phyloP scores from a whole-genome alignment of 2,329 filamentous ascomycete genomes.

The Myrmaecium sp. region DNA sequence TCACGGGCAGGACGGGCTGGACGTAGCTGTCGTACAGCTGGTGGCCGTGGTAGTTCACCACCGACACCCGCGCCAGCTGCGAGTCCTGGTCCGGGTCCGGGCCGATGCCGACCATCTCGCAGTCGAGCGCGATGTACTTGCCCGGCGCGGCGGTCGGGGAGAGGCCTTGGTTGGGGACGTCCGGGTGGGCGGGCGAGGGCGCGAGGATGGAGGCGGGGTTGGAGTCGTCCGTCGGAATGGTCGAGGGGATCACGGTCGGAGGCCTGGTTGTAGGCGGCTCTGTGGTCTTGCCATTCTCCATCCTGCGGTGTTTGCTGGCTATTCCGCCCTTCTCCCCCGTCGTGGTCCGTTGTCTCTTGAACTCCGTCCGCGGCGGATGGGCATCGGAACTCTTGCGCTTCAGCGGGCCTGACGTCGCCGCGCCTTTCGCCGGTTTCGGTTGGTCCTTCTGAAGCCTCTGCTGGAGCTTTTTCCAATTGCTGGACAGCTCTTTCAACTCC shows the following conservation, averaged over 20 bases:
- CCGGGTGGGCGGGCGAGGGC: conserved; percentile 33
- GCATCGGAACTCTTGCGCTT: conserved; percentile 15
- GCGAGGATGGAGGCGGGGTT: conserved; percentile 20
- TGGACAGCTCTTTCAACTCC: conserved; percentile 25
- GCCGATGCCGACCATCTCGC: conserved; percentile 92
- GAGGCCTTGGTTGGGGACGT: conserved; percentile 27
- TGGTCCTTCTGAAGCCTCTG: conserved; percentile 30
- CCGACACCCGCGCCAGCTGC: conserved; percentile 67
- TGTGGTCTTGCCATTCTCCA: conserved; percentile 30
- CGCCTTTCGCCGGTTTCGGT: conserved; percentile 14
- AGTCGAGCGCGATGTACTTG: conserved; percentile 87
- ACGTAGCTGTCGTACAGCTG: conserved; percentile 94
- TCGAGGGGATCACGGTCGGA: conserved; percentile 14
- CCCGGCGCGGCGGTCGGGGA: conserved; percentile 48
- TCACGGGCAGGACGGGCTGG: conserved; percentile 57
- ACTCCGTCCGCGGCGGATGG: no score
- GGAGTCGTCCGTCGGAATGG: conserved; percentile 25
- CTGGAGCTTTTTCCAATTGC: conserved; percentile 68
- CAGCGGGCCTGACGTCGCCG: conserved; percentile 10
- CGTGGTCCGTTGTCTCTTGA: no score
- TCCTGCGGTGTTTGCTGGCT: conserved; percentile 25
- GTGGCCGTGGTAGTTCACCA: conserved; percentile 85
- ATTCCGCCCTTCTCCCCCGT: conserved; percentile 3
- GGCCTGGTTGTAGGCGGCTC: conserved; percentile 20
- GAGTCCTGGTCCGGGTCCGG: conserved; percentile 47